Percentiles rank a stretch among this genome's conserved stretches.
These are phyloP conservation scores for Tripidium arundinaceum DNA, from an alignment of 202 grass and related monocot species.

Conservation along the genomic window DNA sequence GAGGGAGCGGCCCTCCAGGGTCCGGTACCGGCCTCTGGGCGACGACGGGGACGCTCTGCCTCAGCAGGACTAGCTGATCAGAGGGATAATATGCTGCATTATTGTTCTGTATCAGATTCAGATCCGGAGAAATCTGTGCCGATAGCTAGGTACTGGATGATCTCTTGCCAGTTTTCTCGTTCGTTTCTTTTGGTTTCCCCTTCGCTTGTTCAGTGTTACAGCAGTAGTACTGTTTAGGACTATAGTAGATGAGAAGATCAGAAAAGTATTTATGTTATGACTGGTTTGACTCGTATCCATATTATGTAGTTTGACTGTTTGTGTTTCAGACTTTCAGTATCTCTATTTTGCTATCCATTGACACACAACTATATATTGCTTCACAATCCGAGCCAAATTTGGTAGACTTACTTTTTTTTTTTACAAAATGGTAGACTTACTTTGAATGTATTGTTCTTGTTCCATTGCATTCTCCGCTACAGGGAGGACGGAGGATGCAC, in stretches of 20 bases:
- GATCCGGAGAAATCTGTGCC: not conserved
- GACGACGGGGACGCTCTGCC: slow-evolving; percentile 4
- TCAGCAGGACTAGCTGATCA: not conserved
- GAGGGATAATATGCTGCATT: not conserved
- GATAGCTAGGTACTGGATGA: not conserved
- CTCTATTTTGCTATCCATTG: too few relatives aligned
- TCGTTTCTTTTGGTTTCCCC: not conserved
- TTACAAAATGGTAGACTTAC: not conserved
- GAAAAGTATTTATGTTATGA: not conserved
- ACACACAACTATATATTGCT: too few relatives aligned
- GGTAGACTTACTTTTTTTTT: too few relatives aligned
- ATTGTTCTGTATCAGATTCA: slow-evolving; percentile 6
- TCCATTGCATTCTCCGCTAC: too few relatives aligned
- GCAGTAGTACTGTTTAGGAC: not conserved
- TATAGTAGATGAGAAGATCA: not conserved
- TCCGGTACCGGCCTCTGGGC: slow-evolving; percentile 22
- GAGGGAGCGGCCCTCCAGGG: not conserved
- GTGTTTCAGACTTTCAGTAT: too few relatives aligned
- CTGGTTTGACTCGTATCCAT: too few relatives aligned
- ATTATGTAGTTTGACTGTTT: too few relatives aligned
- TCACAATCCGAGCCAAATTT: too few relatives aligned
- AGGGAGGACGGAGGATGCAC: not conserved
- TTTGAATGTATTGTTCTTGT: too few relatives aligned
- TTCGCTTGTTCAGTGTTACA: not conserved
- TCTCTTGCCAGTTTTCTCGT: not conserved